phyloP scores from a whole-genome alignment of 2,329 filamentous ascomycete species.

The Fusarium irregulare region DNA sequence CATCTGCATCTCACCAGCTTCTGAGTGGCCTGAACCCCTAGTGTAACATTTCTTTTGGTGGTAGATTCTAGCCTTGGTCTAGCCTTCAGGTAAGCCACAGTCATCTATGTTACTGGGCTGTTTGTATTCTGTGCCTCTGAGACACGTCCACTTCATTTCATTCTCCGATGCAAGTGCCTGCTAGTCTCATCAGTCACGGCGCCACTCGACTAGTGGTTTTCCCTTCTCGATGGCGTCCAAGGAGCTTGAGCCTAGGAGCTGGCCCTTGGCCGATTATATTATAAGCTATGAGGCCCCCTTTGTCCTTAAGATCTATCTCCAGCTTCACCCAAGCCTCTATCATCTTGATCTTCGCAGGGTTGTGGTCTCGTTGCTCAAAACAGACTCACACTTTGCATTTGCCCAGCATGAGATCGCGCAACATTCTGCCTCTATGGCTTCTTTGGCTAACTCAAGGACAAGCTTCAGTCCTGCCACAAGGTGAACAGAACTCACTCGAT shows the following conservation, averaged over 20 bases:
- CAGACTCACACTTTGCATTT: slow-evolving; percentile 6
- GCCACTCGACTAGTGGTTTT: slow-evolving; percentile 42
- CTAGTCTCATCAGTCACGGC: slow-evolving; percentile 38
- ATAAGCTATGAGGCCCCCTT: slow-evolving; percentile 39
- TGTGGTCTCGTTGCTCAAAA: slow-evolving; percentile 21
- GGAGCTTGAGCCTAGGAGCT: slow-evolving; percentile 22
- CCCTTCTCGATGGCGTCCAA: slow-evolving; percentile 31
- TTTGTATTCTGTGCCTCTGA: slow-evolving; percentile 31
- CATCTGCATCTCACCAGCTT: slow-evolving; percentile 9
- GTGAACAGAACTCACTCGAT: slow-evolving; percentile 10
- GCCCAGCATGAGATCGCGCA: slow-evolving; percentile 41
- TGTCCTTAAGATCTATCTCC: slow-evolving; percentile 1
- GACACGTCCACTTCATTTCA: slow-evolving; percentile 42
- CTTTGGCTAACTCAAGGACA: slow-evolving; percentile 45
- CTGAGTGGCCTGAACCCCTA: slow-evolving; percentile 18
- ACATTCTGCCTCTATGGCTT: slow-evolving; percentile 43
- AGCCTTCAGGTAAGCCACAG: slow-evolving; percentile 39
- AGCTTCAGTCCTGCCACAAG: slow-evolving; percentile 35
- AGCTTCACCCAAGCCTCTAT: slow-evolving; percentile 20
- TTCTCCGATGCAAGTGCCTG: slow-evolving; percentile 32
- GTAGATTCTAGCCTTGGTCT: slow-evolving; percentile 31
- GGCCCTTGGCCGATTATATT: slow-evolving; percentile 34
- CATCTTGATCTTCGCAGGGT: slow-evolving; percentile 23
- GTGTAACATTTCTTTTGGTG: slow-evolving; percentile 34
- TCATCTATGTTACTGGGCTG: slow-evolving; percentile 11